A percentile compares a stretch with the other conserved stretches of the same genome.
phyloP scores from a whole-genome alignment of 306 rosid genomes.

The Malus orientalis region DNA sequence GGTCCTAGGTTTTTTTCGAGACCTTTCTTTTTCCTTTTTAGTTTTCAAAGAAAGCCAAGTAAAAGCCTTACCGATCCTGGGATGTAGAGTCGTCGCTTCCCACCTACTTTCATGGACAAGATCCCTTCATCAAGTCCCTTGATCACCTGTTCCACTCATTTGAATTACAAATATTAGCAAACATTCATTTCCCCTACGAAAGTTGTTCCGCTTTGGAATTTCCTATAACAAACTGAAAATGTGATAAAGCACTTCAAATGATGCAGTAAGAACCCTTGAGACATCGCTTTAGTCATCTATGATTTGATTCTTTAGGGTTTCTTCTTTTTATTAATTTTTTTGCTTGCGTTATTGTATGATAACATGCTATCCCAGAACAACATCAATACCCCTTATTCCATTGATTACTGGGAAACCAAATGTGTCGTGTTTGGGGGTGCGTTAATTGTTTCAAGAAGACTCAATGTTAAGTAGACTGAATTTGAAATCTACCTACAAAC shows the following conservation, averaged over 20 bases:
- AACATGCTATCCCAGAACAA: background rate
- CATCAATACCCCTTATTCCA: background rate
- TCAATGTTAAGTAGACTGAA: no score
- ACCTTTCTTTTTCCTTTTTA: background rate
- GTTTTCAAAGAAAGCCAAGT: background rate
- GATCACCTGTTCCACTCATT: slow-evolving; percentile 65
- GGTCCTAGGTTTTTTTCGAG: background rate
- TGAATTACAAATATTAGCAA: slow-evolving; percentile 15
- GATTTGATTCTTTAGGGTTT: background rate
- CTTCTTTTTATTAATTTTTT: background rate
- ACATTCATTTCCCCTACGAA: background rate
- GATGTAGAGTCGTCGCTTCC: slow-evolving; percentile 82
- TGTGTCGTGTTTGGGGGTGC: background rate
- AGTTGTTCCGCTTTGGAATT: background rate
- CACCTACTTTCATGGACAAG: slow-evolving; percentile 78
- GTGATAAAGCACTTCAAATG: background rate
- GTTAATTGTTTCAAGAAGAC: background rate
- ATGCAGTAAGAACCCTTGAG: background rate
- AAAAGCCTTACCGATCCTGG: slow-evolving; percentile 77
- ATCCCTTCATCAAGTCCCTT: slow-evolving; percentile 97
- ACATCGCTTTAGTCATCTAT: background rate
- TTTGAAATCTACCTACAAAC: background rate
- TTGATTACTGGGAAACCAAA: background rate
- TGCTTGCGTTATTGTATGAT: background rate
- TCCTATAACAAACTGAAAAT: background rate